Evolutionary conservation across 305 asterid genomes (phyloP), one percentile per base, ranked within the genome.

Genomic region (Ilex paraguariensis): DNA sequence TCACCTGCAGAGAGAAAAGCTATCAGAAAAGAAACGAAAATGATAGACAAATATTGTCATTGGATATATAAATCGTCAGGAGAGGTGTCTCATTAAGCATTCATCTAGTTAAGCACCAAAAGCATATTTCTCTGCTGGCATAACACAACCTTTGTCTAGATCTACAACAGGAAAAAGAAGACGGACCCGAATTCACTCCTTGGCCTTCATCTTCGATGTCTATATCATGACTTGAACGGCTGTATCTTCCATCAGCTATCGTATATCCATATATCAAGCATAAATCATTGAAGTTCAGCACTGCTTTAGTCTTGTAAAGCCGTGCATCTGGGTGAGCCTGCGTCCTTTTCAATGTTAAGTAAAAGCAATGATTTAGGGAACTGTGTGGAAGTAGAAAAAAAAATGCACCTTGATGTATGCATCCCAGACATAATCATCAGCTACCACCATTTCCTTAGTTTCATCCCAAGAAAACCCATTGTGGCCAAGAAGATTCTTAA

Each of bases 181-280:
- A 39, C 72, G 12, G 30, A 77, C 79, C 77, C 50, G 66, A 49
- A 57, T 61, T 66, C 59, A 52, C 51, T 56, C 73, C 79, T 54
- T 70, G 79, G 32, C 45, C 62, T 59, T 73, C 82, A 61, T 77
- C 79, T 32, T 73, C 79, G 32, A 67, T 70, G 67, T 77, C 79
- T 12, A 77, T 65, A 67, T 77, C 82, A 77, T 77, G 82, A 61
- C 82, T 77, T 44, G 82, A 77, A 60, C 77, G 82, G 45, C 79
- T 77, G 53, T 77, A 77, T 67, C 82, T 73, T 61, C 82, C 82
- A 67, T 77, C 82, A 5, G 82, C 82, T 64, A 70, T 75, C 12
- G 82, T 70, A 57, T 77, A 70, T 17, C 76, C 76, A 30, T 73
- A 77, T 70, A 77, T 67, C 57, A 77, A 73, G 72, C 77, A 73